Conservation (phyloP, 1,284 basidiomycete species). For the Ceratobasidium sp. region DNA sequence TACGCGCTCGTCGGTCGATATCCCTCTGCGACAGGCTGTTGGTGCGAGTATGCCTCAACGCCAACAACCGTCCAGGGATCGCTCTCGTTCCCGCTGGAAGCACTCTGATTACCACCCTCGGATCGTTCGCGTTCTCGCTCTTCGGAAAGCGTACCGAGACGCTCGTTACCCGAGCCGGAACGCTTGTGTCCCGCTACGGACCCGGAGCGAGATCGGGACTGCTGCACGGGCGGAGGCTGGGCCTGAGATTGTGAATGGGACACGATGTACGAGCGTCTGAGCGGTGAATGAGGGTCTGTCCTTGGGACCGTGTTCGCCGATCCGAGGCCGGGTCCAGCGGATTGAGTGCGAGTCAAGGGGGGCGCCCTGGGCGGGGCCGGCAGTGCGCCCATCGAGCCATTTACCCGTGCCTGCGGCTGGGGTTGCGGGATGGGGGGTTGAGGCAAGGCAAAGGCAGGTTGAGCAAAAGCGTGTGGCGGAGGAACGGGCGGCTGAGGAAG, state of each 20-base stretch:
- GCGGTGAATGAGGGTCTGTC: constrained; percentile 32
- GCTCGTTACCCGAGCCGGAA: constrained; percentile 33
- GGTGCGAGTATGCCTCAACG: constrained; percentile 18
- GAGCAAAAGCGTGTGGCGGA: constrained; percentile 52
- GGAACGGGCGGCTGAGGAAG: constrained; percentile 57
- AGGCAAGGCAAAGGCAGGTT: not conserved
- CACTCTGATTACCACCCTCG: constrained; percentile 17
- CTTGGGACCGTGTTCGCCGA: not conserved
- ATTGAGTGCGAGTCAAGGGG: constrained; percentile 15
- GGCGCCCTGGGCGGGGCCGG: constrained; percentile 5
- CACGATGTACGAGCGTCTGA: constrained; percentile 24
- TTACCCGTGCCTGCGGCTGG: constrained; percentile 8
- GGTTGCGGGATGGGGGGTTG: constrained; percentile 13
- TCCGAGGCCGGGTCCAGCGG: constrained; percentile 21
- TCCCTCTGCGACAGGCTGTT: constrained; percentile 35
- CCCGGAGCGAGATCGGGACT: constrained; percentile 11
- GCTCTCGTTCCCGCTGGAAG: constrained; percentile 38
- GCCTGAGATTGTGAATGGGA: constrained; percentile 24
- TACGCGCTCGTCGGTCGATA: constrained; percentile 36
- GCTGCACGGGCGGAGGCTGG: not conserved
- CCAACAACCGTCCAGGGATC: constrained; percentile 37
- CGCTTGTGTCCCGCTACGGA: constrained; percentile 36
- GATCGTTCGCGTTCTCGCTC: constrained; percentile 23
- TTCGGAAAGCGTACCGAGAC: constrained; percentile 20
- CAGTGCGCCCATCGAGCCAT: not conserved